phyloP scores from a whole-genome alignment of 2,329 filamentous ascomycete genomes.

The Nannizziopsis barbatae region DNA sequence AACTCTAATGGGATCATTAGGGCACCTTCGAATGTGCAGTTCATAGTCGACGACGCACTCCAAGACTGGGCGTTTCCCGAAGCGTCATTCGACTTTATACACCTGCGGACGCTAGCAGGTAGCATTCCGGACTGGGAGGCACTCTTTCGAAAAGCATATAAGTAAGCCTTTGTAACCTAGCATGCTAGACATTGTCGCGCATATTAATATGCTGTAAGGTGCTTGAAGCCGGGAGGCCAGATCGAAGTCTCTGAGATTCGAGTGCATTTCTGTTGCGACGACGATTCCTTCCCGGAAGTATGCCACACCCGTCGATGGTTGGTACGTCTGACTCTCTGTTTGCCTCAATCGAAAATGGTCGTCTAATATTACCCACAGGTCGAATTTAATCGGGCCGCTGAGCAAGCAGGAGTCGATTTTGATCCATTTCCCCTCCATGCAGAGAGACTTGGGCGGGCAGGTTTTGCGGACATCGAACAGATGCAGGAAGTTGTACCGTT shows the following conservation, averaged over 20 bases:
- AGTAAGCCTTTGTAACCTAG: slow-evolving; percentile 24
- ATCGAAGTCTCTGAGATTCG: slow-evolving; percentile 22
- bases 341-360: not conserved
- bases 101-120: slow-evolving; percentile 41
- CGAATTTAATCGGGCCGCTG: slow-evolving; percentile 9
- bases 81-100: slow-evolving; percentile 45
- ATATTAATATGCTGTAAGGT: slow-evolving; percentile 19
- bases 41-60: slow-evolving; percentile 53
- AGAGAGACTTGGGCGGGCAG: slow-evolving; percentile 9
- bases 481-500: slow-evolving; percentile 13
- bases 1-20: slow-evolving; percentile 19
- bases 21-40: slow-evolving; percentile 50
- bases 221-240: slow-evolving; percentile 17
- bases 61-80: slow-evolving; percentile 47
- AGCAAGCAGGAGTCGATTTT: slow-evolving; percentile 11
- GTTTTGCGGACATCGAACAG: slow-evolving; percentile 13
- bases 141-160: slow-evolving; percentile 40
- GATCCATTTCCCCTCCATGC: slow-evolving; percentile 12
- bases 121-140: slow-evolving; percentile 45
- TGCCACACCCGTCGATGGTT: slow-evolving; percentile 12
- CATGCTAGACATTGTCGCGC: slow-evolving; percentile 12
- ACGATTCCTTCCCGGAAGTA: slow-evolving; percentile 12
- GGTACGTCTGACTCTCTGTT: slow-evolving; percentile 3
- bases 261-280: slow-evolving; percentile 14
- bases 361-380: slow-evolving; percentile 6